phyloP scores from a whole-genome alignment of 2,329 filamentous ascomycete species.

The Canariomyces notabilis region DNA sequence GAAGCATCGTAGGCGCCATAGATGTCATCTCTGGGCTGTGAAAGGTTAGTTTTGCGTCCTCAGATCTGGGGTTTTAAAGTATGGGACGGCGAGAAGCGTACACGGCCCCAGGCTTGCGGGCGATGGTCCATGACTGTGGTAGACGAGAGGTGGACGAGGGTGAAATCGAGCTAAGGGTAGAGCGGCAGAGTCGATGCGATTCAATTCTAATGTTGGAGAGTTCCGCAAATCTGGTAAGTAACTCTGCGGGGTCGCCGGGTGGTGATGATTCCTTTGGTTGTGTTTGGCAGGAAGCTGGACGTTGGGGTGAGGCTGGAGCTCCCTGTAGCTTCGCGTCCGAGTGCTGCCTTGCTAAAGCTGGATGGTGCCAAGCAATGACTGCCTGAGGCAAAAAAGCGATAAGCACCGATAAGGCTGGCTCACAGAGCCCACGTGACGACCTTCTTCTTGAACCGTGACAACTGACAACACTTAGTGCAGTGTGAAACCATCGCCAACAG shows the following conservation, averaged over 20 bases:
- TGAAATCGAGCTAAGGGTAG: not conserved
- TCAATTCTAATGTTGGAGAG: not conserved
- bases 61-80: not conserved
- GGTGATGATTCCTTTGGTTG: constrained; percentile 7
- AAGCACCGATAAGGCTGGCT: not conserved
- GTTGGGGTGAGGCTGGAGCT: constrained; percentile 26
- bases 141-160: not conserved
- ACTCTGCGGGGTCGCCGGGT: not conserved
- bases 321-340: constrained; percentile 29
- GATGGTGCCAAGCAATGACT: constrained; percentile 5
- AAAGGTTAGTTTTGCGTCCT: constrained; percentile 4
- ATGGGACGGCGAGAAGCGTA: constrained; percentile 38
- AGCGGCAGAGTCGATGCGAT: not conserved
- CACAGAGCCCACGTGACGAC: constrained; percentile 22
- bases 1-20: constrained; percentile 91
- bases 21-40: constrained; percentile 89
- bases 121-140: constrained; percentile 59
- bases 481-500: constrained; percentile 1
- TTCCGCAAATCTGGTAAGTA: not conserved
- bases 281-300: constrained; percentile 16
- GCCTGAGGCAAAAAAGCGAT: constrained; percentile 15
- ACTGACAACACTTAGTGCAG: not conserved
- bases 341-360: constrained; percentile 27
- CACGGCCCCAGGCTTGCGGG: constrained; percentile 68
- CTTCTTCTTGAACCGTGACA: constrained; percentile 16